Base-by-base conservation (phyloP, 192 early-diverging fungal species). In the Coemansia nantahalensis region DNA sequence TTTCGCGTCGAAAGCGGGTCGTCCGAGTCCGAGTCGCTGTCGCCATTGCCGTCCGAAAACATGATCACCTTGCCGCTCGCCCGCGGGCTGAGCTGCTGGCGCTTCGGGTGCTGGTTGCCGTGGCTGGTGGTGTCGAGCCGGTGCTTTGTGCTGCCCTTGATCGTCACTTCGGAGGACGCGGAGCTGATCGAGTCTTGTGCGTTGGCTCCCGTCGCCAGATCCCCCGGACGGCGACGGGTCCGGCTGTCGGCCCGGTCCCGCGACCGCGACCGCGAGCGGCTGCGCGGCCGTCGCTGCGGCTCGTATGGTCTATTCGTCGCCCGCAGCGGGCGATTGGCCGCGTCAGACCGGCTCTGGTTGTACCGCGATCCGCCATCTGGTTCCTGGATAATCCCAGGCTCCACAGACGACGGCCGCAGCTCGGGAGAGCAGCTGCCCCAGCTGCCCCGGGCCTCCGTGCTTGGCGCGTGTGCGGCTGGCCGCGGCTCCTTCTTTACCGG, bases 91-190 rank as follows among this genome's bases (percentile, higher is more conserved):
- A 38, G 19, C 7, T 41, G 38, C 37, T 53, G 52, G 18, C 45
- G 43, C 30, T 60, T 72, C 12, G 44, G 1, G 19, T 30, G 13
- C 49, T 35, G 36, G 5, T 45, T 48, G 6, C 32, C 31, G 14
- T 21, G 14, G 1, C 16, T 10, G 12, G 51, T 51, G 0, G 47
- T 39, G 8, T 51, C 52, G 16, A 62, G 48, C 22, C 39, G 39
- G 26, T 64, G 54, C 54, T 56, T 72, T 18, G 47, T 72, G 16
- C 49, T 39, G 31, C 68, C 68, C 37, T 72, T 72, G 13, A 65
- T 72, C 3, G 44, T 47, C 62, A 72, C 26, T 18, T 53, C 51
- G 0, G 30, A 18, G 1, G 28, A 14, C 14, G 39, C 10, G 8
- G 21, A 23, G 18, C 11, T 41, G 7, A 16, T 9, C 18, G n/a